phyloP scores from a whole-genome alignment of 768 basidiomycete genomes.

The Cytidiella melzeri region DNA sequence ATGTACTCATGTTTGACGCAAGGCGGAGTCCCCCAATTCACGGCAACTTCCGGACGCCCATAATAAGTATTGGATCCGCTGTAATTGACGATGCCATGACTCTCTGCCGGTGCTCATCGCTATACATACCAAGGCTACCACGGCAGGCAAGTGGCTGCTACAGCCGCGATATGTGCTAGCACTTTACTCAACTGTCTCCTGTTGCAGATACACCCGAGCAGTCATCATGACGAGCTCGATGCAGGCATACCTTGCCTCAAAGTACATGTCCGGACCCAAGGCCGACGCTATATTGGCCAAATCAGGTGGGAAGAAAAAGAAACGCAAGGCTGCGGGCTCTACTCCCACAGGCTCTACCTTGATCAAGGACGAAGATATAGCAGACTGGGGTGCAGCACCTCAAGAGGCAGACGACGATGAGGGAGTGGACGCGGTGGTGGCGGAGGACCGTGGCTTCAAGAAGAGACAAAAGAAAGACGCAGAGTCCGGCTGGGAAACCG shows the following conservation, averaged over 20 bases:
- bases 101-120: too few relatives aligned
- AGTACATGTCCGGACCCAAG: slow-evolving; percentile 96
- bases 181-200: not conserved
- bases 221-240: slow-evolving; percentile 28
- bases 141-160: too few relatives aligned
- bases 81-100: too few relatives aligned
- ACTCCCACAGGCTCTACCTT: slow-evolving; percentile 18
- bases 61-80: too few relatives aligned
- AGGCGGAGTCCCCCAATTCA: too few relatives aligned
- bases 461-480: slow-evolving; percentile 49
- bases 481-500: slow-evolving; percentile 61
- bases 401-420: slow-evolving; percentile 48
- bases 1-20: not conserved
- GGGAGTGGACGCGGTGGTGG: slow-evolving; percentile 57
- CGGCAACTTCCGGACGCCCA: too few relatives aligned
- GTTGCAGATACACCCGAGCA: not conserved
- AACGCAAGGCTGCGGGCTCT: slow-evolving; percentile 67
- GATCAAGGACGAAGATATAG: slow-evolving; percentile 59
- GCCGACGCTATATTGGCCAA: slow-evolving; percentile 89
- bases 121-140: too few relatives aligned
- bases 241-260: slow-evolving; percentile 81
- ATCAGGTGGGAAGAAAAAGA: slow-evolving; percentile 38
- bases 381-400: slow-evolving; percentile 48
- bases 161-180: too few relatives aligned
- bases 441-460: slow-evolving; percentile 74